A percentile compares a stretch with the other conserved stretches of the same genome.
Conservation (phyloP, 1,139 yeast species). For the Pichia sp. region DNA sequence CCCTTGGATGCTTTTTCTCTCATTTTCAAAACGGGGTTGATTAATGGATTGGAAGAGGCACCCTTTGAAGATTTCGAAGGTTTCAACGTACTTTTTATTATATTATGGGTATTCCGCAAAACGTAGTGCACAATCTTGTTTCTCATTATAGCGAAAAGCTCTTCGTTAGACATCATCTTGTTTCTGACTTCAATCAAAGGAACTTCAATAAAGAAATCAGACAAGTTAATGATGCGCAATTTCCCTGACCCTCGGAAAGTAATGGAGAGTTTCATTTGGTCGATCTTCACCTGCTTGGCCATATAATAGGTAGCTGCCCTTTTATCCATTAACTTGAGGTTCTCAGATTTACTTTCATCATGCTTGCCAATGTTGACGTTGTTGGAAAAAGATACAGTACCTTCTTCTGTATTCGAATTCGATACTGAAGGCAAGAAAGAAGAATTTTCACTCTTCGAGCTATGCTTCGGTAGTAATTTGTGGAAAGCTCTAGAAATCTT, state of each 20-base stretch:
- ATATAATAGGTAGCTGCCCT: constrained; percentile 46
- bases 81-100: constrained; percentile 61
- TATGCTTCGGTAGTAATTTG: constrained; percentile 10
- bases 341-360: constrained; percentile 20
- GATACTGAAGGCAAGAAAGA: background rate
- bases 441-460: background rate
- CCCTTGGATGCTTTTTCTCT: background rate
- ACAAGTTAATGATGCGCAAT: constrained; percentile 64
- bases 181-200: constrained; percentile 64
- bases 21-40: constrained; percentile 12
- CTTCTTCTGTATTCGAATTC: background rate
- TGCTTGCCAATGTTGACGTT: no score
- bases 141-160: constrained; percentile 57
- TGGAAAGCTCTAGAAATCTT: constrained; percentile 13
- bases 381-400: background rate
- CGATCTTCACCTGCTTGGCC: constrained; percentile 52
- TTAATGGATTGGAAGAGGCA: constrained; percentile 10
- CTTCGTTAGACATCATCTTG: constrained; percentile 77
- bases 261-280: constrained; percentile 50
- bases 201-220: constrained; percentile 56
- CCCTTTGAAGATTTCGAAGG: constrained; percentile 13
- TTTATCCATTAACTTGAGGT: constrained; percentile 46
- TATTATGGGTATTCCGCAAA: constrained; percentile 70
- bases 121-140: constrained; percentile 67
- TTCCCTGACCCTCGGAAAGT: constrained; percentile 76